Evolutionary conservation across 2,329 filamentous ascomycete species (phyloP), one percentile per base, ranked within the genome.

Genomic region (Aspergillus sp.): DNA sequence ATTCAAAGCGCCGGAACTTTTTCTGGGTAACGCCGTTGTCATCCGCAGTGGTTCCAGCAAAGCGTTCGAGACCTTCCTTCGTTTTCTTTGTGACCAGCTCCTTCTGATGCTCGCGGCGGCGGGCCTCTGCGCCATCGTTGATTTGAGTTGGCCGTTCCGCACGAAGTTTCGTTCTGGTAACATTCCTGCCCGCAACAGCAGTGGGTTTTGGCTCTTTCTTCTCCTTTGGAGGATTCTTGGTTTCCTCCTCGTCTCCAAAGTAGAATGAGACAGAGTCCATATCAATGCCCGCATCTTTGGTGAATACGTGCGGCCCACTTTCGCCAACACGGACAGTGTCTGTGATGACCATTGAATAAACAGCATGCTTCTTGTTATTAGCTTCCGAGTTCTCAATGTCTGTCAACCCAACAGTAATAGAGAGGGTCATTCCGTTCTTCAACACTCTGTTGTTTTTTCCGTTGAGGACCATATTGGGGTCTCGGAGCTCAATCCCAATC

Each of bases 1-100:
- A 98, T 61, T 98, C 91, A 54, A 96, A 98, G 35, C 86, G 84
- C 68, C 96, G 96, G 71, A 98, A 96, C 64, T 89, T 93, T 71
- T 96, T 96, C 58, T 93, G 82, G 45, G 91, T 82, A n/a, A 80
- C 79, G 20, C 89, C 91, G 51, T 94, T 91, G 43, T 89, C 72
- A 36, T 81, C 85, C 37, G 79, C 82, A 0, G 82, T 88, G 1
- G 84, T 83, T 52, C 93, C 86, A 26, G 85, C 78, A 55, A 93
- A 98, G 42, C 86, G 75, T 12, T 79, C 81, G 15, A 94, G 63
- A 32, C 91, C 91, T 49, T 94, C 83, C 47, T 80, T 79, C 50
- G 93, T 88, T 64, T 95, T 96, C 69, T 89, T 94, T 11, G 68
- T 51, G 4, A 88, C 83, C 12, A 85, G 72, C 53, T 94, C 84